These are phyloP conservation scores for Nannochloris sp. DNA, from an alignment of 139 green algal genomes.

Conservation along the genomic window DNA sequence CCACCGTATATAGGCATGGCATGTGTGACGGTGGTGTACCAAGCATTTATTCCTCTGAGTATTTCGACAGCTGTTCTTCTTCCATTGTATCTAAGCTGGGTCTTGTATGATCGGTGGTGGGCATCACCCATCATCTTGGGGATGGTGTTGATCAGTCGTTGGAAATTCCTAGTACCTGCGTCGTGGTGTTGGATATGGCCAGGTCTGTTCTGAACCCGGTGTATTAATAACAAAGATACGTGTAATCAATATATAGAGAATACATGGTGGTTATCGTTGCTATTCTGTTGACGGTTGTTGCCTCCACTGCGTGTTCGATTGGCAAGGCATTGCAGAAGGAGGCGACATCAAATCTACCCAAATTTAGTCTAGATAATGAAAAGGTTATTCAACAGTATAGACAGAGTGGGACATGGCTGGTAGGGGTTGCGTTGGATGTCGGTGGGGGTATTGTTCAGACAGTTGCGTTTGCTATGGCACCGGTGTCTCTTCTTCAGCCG, in stretches of 20 bases:
- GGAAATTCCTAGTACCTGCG: conserved; percentile 23
- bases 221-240: neutral
- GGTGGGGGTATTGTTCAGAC: conserved; percentile 74
- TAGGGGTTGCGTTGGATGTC: conserved; percentile 61
- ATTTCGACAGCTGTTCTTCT: conserved; percentile 3
- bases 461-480: conserved; percentile 64
- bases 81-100: conserved; percentile 27
- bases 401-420: conserved; percentile 45
- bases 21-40: conserved; percentile 19
- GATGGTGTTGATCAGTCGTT: conserved; percentile 18
- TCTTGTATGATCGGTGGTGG: conserved; percentile 21
- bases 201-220: conserved; percentile 14
- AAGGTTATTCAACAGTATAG: conserved; percentile 59
- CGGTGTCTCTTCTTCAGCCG: conserved; percentile 82
- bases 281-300: conserved; percentile 64
- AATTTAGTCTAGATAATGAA: conserved; percentile 35
- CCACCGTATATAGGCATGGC: conserved; percentile 8
- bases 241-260: neutral
- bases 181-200: conserved; percentile 26
- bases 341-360: conserved; percentile 54
- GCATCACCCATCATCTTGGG: conserved; percentile 21
- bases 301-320: conserved; percentile 70
- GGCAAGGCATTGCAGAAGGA: conserved; percentile 83
- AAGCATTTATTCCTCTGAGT: conserved; percentile 25
- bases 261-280: conserved; percentile 24